A percentile compares a stretch with the other conserved stretches of the same genome.
Evolutionary conservation across 2,329 filamentous ascomycete genomes (phyloP).

Genomic region (Ophiostoma montium): DNA sequence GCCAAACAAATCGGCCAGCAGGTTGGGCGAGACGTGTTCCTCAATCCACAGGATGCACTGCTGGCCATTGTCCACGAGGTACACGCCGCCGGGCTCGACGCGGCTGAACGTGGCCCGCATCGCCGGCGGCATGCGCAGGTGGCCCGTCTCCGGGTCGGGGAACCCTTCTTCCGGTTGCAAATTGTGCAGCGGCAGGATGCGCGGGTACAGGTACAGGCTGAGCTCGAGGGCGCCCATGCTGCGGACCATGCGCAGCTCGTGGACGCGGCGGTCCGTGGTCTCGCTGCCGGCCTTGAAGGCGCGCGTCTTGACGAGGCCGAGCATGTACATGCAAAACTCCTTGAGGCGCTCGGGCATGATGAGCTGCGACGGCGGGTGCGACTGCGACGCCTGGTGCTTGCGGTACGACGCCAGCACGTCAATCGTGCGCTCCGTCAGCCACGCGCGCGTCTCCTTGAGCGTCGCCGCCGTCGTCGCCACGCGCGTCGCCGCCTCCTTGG

Average conservation of each 20-base stretch:
- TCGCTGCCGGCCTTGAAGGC: constrained; percentile 90
- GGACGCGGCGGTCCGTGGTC: constrained; percentile 75
- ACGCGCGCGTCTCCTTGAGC: constrained; percentile 73
- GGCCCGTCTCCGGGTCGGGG: constrained; percentile 70
- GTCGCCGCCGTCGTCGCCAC: constrained; percentile 54
- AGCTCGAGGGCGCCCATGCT: constrained; percentile 77
- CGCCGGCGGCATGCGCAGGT: constrained; percentile 68
- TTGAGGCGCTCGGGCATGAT: constrained; percentile 93
- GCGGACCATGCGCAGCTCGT: constrained; percentile 82
- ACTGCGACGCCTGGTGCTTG: constrained; percentile 72
- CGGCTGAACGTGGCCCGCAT: constrained; percentile 74
- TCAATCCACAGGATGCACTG: constrained; percentile 87
- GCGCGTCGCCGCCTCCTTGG: constrained; percentile 87
- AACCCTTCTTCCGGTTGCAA: constrained; percentile 81
- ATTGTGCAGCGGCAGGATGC: constrained; percentile 85
- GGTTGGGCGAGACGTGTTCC: constrained; percentile 77
- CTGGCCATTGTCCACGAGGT: constrained; percentile 91
- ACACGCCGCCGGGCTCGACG: constrained; percentile 85
- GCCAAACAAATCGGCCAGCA: constrained; percentile 83
- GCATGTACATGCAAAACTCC: constrained; percentile 92
- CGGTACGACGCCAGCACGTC: constrained; percentile 86
- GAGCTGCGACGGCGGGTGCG: constrained; percentile 79
- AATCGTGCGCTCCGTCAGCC: constrained; percentile 79
- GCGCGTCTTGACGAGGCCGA: constrained; percentile 76
- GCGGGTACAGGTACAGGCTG: constrained; percentile 85